A percentile compares a stretch with the other conserved stretches of the same genome.
These are phyloP conservation scores for Oryza glumipatula DNA, from an alignment of 176 grass and related monocot genomes.

Conservation along the genomic window DNA sequence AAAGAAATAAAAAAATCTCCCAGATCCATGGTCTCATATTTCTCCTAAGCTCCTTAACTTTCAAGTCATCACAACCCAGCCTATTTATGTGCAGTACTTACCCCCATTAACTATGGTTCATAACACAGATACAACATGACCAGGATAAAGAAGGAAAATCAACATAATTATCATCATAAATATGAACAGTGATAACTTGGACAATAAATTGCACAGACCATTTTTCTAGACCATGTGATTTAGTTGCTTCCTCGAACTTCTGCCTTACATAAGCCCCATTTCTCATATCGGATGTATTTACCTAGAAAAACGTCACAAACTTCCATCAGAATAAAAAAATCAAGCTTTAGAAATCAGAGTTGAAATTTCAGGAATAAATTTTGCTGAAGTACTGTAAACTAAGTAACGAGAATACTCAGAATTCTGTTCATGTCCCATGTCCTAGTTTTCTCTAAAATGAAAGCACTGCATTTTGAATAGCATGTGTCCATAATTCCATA, in stretches of 20 bases:
- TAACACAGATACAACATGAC: constrained; percentile 30
- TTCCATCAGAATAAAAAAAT: constrained; percentile 18
- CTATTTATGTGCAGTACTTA: neutral
- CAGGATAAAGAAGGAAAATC: neutral
- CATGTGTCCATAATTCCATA: no score
- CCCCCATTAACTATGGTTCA: neutral
- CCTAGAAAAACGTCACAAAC: constrained; percentile 52
- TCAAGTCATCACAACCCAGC: constrained; percentile 9
- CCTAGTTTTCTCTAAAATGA: neutral
- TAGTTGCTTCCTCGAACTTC: constrained; percentile 81
- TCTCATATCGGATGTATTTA: constrained; percentile 96
- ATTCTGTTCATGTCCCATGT: neutral
- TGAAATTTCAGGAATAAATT: constrained; percentile 19
- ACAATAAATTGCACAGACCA: constrained; percentile 58
- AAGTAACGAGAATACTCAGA: neutral
- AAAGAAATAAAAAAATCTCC: neutral
- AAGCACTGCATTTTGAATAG: neutral
- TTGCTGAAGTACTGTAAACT: neutral
- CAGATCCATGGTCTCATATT: neutral
- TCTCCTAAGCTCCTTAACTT: constrained; percentile 12
- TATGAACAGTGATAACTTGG: constrained; percentile 1
- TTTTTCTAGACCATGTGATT: constrained; percentile 88
- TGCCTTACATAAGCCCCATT: constrained; percentile 80
- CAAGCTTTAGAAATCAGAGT: constrained; percentile 1
- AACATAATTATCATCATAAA: constrained; percentile 19